Conservation (phyloP, 495 filamentous ascomycete genomes). For the Aspergillus sclerotiicarbonarius region DNA sequence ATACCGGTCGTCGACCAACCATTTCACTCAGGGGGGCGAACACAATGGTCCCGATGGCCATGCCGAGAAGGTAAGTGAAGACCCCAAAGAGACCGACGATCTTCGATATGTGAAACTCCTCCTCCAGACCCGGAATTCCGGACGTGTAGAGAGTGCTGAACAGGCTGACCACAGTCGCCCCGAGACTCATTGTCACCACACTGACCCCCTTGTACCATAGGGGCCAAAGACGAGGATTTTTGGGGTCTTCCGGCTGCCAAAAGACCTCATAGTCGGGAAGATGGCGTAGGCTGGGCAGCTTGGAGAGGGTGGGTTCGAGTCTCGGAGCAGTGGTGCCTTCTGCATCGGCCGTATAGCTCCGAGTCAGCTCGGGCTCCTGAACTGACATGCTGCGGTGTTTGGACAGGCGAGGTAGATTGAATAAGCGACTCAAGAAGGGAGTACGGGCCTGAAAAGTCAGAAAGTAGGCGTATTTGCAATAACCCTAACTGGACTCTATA, state of each 20-base stretch:
- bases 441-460: no score
- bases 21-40: conserved; percentile 73
- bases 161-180: conserved; percentile 18
- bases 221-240: conserved; percentile 19
- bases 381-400: no score
- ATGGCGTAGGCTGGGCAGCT: conserved; percentile 8
- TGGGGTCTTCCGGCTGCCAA: conserved; percentile 8
- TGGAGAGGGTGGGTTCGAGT: conserved; percentile 10
- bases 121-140: conserved; percentile 17
- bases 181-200: conserved; percentile 18
- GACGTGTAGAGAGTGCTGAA: conserved; percentile 18
- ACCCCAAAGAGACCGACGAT: conserved; percentile 66
- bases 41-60: conserved; percentile 65
- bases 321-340: not conserved
- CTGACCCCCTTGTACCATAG: conserved; percentile 17
- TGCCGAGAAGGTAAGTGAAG: conserved; percentile 62
- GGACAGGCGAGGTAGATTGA: no score
- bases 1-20: conserved; percentile 68
- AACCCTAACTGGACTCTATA: no score
- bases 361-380: not conserved
- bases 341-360: conserved; percentile 4
- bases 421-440: no score
- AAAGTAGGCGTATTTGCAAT: no score
- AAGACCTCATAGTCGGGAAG: conserved; percentile 16
- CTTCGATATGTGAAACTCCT: conserved; percentile 59